phyloP scores from a whole-genome alignment of 495 filamentous ascomycete species.

The Penicillium arizonense region DNA sequence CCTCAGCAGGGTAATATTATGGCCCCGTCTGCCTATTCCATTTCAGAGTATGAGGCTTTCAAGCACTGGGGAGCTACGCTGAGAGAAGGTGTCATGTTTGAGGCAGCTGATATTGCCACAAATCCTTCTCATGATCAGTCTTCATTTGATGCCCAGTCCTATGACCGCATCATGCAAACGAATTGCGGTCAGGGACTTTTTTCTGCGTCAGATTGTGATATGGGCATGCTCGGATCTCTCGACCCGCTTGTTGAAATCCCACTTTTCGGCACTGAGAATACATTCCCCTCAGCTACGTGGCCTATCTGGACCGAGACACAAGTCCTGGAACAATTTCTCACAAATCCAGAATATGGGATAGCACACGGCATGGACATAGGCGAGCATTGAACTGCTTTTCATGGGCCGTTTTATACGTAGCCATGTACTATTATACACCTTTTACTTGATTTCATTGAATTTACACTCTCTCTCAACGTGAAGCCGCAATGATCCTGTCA shows the following conservation, averaged over 20 bases:
- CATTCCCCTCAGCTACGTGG: slow-evolving; percentile 15
- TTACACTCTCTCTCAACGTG: slow-evolving; percentile 7
- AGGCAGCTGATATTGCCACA: no score
- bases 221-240: slow-evolving; percentile 4
- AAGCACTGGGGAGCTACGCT: slow-evolving; percentile 30
- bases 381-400: no score
- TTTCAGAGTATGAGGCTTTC: slow-evolving; percentile 25
- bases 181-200: no score
- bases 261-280: slow-evolving; percentile 13
- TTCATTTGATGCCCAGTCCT: slow-evolving; percentile 4
- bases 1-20: no score
- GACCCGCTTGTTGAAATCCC: slow-evolving; percentile 16
- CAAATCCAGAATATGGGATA: no score
- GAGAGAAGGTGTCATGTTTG: no score
- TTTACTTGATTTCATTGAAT: no score
- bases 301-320: slow-evolving; percentile 23
- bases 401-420: no score
- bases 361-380: no score
- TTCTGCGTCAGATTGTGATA: no score
- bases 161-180: no score
- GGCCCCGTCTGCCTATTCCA: not conserved
- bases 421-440: not conserved
- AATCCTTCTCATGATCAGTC: no score
- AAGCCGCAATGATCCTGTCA: slow-evolving; percentile 25
- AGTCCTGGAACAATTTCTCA: slow-evolving; percentile 22